Percentiles rank a stretch among this genome's conserved stretches.
Evolutionary conservation across 2,329 filamentous ascomycete species (phyloP).

Genomic region (Epicoccum nigrum): DNA sequence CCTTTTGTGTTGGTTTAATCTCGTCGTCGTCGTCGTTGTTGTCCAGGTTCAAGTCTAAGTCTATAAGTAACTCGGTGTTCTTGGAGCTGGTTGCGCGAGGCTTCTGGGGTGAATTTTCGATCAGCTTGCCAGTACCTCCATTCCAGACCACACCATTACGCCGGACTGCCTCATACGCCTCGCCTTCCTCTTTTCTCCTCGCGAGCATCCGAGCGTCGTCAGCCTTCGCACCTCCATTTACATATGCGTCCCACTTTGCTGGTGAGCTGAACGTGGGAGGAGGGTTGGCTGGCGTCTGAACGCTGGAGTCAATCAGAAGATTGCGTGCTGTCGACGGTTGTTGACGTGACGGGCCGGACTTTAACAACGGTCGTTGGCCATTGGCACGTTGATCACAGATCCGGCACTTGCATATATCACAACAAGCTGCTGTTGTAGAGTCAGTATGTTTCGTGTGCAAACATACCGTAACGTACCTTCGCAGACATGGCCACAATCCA

Average conservation of each 20-base stretch:
- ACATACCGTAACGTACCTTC: constrained; percentile 14
- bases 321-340: constrained; percentile 3
- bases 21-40: neutral
- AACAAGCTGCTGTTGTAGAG: constrained; percentile 21
- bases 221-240: constrained; percentile 22
- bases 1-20: no score
- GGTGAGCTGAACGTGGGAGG: neutral
- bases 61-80: constrained; percentile 26
- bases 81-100: constrained; percentile 13
- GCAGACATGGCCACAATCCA: constrained; percentile 40
- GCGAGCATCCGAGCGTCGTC: constrained; percentile 29
- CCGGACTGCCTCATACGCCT: constrained; percentile 13
- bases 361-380: constrained; percentile 36
- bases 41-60: constrained; percentile 21
- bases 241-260: constrained; percentile 24
- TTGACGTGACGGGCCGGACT: constrained; percentile 14
- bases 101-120: constrained; percentile 21
- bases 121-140: constrained; percentile 14
- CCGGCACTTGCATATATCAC: constrained; percentile 38
- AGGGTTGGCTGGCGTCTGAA: constrained; percentile 6
- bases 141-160: constrained; percentile 1
- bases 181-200: constrained; percentile 22
- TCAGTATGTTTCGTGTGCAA: constrained; percentile 14
- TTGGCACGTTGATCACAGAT: constrained; percentile 33
- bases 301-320: constrained; percentile 7